phyloP scores from a whole-genome alignment of 2,329 filamentous ascomycete genomes.

The Sclerotinia spermophila region DNA sequence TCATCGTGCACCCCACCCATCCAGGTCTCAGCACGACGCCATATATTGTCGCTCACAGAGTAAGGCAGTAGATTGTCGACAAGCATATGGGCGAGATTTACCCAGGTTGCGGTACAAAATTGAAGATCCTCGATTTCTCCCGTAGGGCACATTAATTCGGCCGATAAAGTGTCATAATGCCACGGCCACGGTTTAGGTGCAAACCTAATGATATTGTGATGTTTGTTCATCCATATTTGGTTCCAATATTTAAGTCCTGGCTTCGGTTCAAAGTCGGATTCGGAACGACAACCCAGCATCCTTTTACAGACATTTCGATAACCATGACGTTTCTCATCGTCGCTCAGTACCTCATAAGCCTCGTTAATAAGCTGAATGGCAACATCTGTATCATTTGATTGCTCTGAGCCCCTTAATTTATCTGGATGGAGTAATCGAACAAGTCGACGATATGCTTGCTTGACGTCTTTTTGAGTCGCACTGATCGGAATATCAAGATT shows the following conservation, averaged over 20 bases:
- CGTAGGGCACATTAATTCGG: neutral
- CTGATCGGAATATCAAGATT: conserved; percentile 7
- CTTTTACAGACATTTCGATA: neutral
- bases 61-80: conserved; percentile 2
- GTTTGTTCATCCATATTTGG: neutral
- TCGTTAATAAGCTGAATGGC: neutral
- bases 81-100: conserved; percentile 12
- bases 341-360: neutral
- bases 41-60: conserved; percentile 5
- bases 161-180: neutral
- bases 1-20: neutral
- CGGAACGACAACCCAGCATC: neutral
- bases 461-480: neutral
- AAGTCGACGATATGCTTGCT: neutral
- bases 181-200: conserved; percentile 9
- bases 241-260: neutral
- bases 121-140: neutral
- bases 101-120: conserved; percentile 14
- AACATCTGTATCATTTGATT: neutral
- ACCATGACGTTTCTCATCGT: neutral
- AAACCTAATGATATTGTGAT: too few relatives aligned
- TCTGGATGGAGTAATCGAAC: neutral
- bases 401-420: neutral
- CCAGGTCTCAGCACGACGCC: conserved; percentile 2
- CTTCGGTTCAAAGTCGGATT: neutral